Percentiles rank a stretch among this genome's conserved stretches.
Conservation (phyloP, 108 stramenopile species). For the Licmophora abbreviata region DNA sequence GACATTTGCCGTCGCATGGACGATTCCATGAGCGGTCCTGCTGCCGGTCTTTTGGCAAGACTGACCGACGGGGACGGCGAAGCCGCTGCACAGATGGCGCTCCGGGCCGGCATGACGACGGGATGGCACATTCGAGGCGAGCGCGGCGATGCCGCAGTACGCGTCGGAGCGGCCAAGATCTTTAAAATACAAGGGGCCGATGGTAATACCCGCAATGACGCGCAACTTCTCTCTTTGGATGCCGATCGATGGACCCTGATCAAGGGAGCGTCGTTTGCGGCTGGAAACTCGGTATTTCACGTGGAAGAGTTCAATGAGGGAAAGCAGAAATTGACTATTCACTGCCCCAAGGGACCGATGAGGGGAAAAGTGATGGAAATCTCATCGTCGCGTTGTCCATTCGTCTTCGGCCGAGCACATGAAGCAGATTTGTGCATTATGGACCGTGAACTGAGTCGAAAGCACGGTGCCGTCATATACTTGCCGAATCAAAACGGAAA, state of each 20-base stretch:
- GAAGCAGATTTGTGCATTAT: conserved; percentile 87
- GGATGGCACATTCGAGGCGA: conserved; percentile 86
- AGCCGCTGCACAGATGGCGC: conserved; percentile 58
- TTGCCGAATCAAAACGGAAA: conserved; percentile 31
- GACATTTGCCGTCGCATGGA: conserved; percentile 86
- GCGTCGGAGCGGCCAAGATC: conserved; percentile 83
- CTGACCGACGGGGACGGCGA: conserved; percentile 73
- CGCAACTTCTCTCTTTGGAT: conserved; percentile 71
- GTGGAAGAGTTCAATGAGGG: conserved; percentile 78
- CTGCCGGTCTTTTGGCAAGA: conserved; percentile 64
- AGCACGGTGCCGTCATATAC: conserved; percentile 79
- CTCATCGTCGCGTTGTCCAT: conserved; percentile 61
- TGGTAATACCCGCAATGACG: conserved; percentile 35
- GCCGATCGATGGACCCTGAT: conserved; percentile 81
- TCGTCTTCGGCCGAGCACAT: conserved; percentile 84
- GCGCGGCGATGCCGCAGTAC: conserved; percentile 79
- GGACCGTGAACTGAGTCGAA: conserved; percentile 82
- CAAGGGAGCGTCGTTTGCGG: conserved; percentile 81
- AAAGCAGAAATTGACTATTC: conserved; percentile 80
- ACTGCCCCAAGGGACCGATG: conserved; percentile 86
- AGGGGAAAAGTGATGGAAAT: conserved; percentile 80
- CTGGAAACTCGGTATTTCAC: conserved; percentile 85
- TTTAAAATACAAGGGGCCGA: conserved; percentile 24
- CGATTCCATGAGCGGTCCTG: conserved; percentile 80
- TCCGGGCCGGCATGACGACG: conserved; percentile 72